Percentiles rank a stretch among this genome's conserved stretches.
These are phyloP conservation scores for Paramicrosporidium saccamoebae DNA, from an alignment of 371 early-diverging fungal species.

Conservation along the genomic window DNA sequence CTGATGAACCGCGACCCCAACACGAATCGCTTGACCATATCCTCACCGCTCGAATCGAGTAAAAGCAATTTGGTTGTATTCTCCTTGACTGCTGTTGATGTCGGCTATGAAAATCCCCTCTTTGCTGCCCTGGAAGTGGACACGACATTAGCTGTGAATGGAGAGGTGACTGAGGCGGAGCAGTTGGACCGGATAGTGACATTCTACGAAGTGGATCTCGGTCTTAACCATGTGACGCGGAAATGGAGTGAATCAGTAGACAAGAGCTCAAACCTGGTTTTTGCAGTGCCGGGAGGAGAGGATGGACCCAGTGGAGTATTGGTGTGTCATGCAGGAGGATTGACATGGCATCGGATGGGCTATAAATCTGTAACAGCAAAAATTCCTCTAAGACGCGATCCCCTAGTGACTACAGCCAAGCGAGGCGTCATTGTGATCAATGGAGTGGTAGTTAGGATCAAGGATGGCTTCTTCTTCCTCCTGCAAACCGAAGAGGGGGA, in stretches of 20 bases:
- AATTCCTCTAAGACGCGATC: too few species aligned
- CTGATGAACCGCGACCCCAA: constrained; percentile 70
- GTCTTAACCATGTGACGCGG: constrained; percentile 82
- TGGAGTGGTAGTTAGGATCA: constrained; percentile 61
- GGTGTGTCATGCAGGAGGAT: constrained; percentile 58
- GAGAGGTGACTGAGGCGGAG: constrained; percentile 35
- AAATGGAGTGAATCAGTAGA: constrained; percentile 64
- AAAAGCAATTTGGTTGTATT: constrained; percentile 36
- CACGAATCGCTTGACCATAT: constrained; percentile 40
- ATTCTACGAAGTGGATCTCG: constrained; percentile 89
- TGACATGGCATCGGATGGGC: constrained; percentile 75
- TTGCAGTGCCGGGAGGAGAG: constrained; percentile 15
- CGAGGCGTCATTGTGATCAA: constrained; percentile 37
- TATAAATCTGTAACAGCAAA: too few species aligned
- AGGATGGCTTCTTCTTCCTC: constrained; percentile 53
- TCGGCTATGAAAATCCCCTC: constrained; percentile 88
- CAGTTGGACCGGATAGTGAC: constrained; percentile 14
- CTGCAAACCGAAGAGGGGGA: constrained; percentile 77
- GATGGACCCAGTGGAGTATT: constrained; percentile 91
- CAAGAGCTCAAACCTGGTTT: constrained; percentile 30
- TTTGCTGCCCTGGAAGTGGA: constrained; percentile 74
- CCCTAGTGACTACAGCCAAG: too few species aligned
- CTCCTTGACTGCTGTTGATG: constrained; percentile 57
- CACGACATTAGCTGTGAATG: constrained; percentile 47
- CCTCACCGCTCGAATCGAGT: constrained; percentile 80